A percentile compares a stretch with the other conserved stretches of the same genome.
These are phyloP conservation scores for Gaertneriomyces sp. DNA, from an alignment of 192 early-diverging fungal species.

Conservation along the genomic window DNA sequence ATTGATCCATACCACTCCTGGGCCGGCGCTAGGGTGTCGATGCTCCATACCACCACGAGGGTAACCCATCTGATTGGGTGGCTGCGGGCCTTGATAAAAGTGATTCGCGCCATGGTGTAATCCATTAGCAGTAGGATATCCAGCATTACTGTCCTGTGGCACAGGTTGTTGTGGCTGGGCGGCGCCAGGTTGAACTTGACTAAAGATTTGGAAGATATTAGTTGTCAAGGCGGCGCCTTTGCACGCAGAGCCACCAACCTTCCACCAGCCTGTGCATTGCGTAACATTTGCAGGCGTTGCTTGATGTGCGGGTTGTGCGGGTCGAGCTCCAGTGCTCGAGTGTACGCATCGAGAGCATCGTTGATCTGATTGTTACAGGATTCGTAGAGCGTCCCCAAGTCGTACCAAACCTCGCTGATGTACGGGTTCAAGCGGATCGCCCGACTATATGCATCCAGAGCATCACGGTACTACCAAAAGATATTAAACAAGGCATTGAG, in stretches of 20 bases:
- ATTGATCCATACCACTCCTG: neutral
- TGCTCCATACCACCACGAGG: neutral
- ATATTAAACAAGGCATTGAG: too few relatives aligned
- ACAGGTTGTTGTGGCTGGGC: slow-evolving; percentile 28
- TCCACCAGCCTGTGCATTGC: slow-evolving; percentile 36
- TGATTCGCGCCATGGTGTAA: slow-evolving; percentile 17
- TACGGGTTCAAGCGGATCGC: slow-evolving; percentile 92
- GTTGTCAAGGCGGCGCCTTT: neutral
- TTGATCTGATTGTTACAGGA: slow-evolving; percentile 95
- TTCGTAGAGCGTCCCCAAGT: slow-evolving; percentile 95
- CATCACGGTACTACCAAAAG: slow-evolving; percentile 75
- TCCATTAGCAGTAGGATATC: slow-evolving; percentile 9
- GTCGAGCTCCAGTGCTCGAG: slow-evolving; percentile 87
- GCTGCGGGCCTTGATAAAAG: slow-evolving; percentile 30
- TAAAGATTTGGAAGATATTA: neutral
- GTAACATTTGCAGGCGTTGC: slow-evolving; percentile 59
- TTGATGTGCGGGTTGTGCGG: slow-evolving; percentile 83
- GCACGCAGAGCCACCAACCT: slow-evolving; percentile 2
- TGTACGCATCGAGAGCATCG: slow-evolving; percentile 96
- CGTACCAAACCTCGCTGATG: slow-evolving; percentile 95
- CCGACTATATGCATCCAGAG: slow-evolving; percentile 92
- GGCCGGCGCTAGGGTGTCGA: neutral
- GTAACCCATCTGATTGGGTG: slow-evolving; percentile 18
- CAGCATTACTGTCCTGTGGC: slow-evolving; percentile 20
- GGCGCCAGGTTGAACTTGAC: slow-evolving; percentile 15